phyloP scores from a whole-genome alignment of 306 rosid species.

The Glycyrrhiza uralensis region DNA sequence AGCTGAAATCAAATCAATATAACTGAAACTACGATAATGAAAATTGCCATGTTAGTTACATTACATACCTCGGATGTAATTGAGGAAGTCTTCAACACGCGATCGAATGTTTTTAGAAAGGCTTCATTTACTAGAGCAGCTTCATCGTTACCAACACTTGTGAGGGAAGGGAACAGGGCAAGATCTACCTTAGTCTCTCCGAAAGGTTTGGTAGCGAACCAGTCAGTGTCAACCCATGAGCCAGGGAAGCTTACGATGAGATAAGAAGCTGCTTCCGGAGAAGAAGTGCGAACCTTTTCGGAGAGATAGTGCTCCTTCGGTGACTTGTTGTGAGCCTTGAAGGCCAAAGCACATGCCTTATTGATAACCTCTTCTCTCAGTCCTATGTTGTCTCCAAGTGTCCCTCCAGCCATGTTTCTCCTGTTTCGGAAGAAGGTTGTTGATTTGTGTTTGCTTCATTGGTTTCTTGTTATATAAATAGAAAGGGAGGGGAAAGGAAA shows the following conservation, averaged over 20 bases:
- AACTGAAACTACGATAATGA: too few species aligned
- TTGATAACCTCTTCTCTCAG: conserved; percentile 39
- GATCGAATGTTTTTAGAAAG: conserved; percentile 40
- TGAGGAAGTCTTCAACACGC: not conserved
- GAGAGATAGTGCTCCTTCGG: conserved; percentile 15
- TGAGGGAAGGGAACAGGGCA: conserved; percentile 46
- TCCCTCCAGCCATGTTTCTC: conserved; percentile 39
- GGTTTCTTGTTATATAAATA: too few species aligned
- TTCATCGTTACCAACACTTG: conserved; percentile 64
- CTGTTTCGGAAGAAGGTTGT: too few species aligned
- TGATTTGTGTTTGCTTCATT: too few species aligned
- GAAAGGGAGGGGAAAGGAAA: too few species aligned
- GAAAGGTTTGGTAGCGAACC: conserved; percentile 38
- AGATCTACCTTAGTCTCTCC: conserved; percentile 46
- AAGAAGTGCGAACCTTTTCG: not conserved
- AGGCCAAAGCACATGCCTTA: conserved; percentile 36
- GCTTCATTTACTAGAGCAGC: conserved; percentile 51
- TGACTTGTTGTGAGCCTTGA: conserved; percentile 34
- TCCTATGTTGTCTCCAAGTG: conserved; percentile 31
- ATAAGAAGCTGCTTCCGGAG: not conserved
- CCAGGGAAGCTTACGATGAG: conserved; percentile 51
- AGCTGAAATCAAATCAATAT: too few species aligned
- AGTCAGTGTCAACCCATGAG: conserved; percentile 40
- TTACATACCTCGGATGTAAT: conserved; percentile 39
- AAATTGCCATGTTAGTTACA: too few species aligned